A percentile compares a stretch with the other conserved stretches of the same genome.
Conservation (phyloP, 257 asterid genomes). For the Anisodus tanguticus region DNA sequence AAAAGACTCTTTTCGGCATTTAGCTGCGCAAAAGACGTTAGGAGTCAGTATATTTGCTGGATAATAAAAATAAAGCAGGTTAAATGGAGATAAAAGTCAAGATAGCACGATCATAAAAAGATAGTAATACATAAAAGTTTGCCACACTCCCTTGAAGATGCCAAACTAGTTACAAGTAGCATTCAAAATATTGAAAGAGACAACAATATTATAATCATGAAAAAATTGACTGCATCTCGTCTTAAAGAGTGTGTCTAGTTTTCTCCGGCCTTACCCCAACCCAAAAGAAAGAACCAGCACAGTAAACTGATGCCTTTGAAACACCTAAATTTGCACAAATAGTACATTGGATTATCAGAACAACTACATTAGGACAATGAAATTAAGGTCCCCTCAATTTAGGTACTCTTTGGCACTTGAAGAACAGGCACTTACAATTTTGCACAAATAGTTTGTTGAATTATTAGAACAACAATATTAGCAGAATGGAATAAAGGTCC, state of each 20-base stretch:
- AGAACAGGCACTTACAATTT: background rate
- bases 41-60: conserved; percentile 37
- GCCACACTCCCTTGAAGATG: background rate
- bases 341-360: background rate
- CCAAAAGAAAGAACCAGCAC: conserved; percentile 10
- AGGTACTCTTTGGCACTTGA: background rate
- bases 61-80: conserved; percentile 15
- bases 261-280: background rate
- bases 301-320: background rate
- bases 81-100: background rate
- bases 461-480: background rate
- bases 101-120: background rate
- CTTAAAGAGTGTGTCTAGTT: background rate
- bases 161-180: background rate
- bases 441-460: background rate
- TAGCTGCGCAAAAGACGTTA: conserved; percentile 59
- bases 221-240: background rate
- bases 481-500: background rate
- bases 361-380: background rate
- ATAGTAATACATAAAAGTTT: background rate
- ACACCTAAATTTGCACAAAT: background rate
- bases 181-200: conserved; percentile 19
- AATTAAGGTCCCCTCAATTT: background rate
- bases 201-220: conserved; percentile 9
- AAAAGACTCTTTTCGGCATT: conserved; percentile 86